Evolutionary conservation across 2,329 filamentous ascomycete genomes (phyloP), one percentile per base, ranked within the genome.

Genomic region (Aureobasidium sp.): DNA sequence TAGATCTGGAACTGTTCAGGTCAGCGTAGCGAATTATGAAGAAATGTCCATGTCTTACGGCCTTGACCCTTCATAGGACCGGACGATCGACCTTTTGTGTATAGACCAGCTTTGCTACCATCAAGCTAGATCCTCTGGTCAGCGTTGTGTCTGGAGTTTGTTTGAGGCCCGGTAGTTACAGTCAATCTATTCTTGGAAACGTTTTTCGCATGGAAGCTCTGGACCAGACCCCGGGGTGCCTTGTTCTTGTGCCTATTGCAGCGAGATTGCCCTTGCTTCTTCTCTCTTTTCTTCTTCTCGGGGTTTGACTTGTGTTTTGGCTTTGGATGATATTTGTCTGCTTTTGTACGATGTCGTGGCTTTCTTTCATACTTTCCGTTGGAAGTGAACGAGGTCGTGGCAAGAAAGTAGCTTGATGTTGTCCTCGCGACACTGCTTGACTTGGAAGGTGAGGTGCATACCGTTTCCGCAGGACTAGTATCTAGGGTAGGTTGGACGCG

Each of bases 1-100:
- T 35, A 77, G 66, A 62, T 78, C 74, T 24, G 74, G 74, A 47
- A 77, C 75, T 78, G 59, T 54, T 8, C 6, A n/a, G n/a, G 32
- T 62, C 49, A 63, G 59, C 41, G 45, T 32, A 14, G 56, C 48
- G 49, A 65, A 55, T 68, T 59, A 37, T 52, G 57, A 58, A 53
- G 51, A 53, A 53, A 44, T 44, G 27, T 30, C 35, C 25, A 39
- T 11, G 62, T 62, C 74, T 62, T 59, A 66, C 65, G 56, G 17
- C 72, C 72, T 60, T 66, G 66, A 19, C 71, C 68, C 57, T 63
- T 68, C 54, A 71, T 61, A 30, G 71, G 70, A 30, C 66, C 70
- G n/a, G 74, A 76, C 37, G 71, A 70, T 52, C 66, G 70, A 16
- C 74, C 74, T 62, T 74, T 74, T 56, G 67, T 74, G 64, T 77